Base-by-base conservation (phyloP, 1,139 yeast genomes). In the Kluyveromyces marxianus region DNA sequence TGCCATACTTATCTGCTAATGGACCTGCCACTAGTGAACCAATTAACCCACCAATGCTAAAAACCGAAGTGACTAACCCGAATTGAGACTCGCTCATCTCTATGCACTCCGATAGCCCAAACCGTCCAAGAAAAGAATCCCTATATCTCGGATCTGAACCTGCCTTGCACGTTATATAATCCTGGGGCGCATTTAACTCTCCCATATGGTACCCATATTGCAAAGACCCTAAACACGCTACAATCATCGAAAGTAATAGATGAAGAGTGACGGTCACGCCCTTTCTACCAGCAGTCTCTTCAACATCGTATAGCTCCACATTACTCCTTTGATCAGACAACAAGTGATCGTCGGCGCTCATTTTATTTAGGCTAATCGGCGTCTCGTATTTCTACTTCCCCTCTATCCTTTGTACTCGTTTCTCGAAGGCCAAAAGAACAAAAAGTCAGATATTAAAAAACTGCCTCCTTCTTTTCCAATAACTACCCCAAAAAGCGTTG, bases 181-280 rank as follows among this genome's bases (percentile, higher is more conserved):
- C 74, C 45, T 80, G 82, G 0, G 96, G 94, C 2, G 95, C 95
- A 66, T 89, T 89, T 53, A 89, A 69, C 59, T 88, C 96, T 0
- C 96, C 82, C 74, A 89, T 75, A 62, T 89, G 96, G 62, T 81
- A 87, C 2, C 97, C 97, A 64, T 82, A 89, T 60, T 87, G 96
- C n/a, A 88, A 67, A 1, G 94, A 79, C 6, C 88, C 83, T 32
- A 86, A 59, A 54, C 90, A 81, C 2, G 82, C 79, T 7, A 82
- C 73, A 0, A 60, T 47, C 0, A 68, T 63, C 21, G 69, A 56
- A 3, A 58, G 37, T 3, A 69, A 40, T 35, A 72, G 53, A 24
- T 41, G 39, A 8, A 36, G 40, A 14, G 44, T 41, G 29, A 41
- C 21, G 7, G 27, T 8, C 7, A 14, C 4, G 6, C 29, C 33